Evolutionary conservation across 768 basidiomycete species (phyloP), one percentile per base, ranked within the genome.

Genomic region (Suillus clintonianus): DNA sequence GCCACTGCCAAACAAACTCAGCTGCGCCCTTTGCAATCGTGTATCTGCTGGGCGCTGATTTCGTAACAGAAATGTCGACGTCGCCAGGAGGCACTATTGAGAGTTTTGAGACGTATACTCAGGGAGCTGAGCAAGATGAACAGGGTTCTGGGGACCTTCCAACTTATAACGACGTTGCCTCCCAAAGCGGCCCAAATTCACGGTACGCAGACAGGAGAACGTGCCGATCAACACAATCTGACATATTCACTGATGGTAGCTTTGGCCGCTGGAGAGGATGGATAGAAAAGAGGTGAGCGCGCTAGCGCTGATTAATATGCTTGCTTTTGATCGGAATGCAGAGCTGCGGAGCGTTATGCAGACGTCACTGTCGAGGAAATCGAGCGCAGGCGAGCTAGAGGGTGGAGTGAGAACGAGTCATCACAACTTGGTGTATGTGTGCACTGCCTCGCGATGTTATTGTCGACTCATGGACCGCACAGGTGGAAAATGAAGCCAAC

Each of bases 221-320:
- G 19, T 8, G 11, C 19, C 30, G 30, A 32, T 53, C 10, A 27
- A 27, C 39, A 17, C 17, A 41, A 57, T 57, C 56, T 57, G n/a
- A 60, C 65, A 15, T 65, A 62, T 60, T 68, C 22, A 60, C 24
- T 61, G n/a, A 34, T 42, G 22, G 10, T 68, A 94, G 92, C 70
- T 94, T 94, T 69, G 92, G 92, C 22, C 81, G 92, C 63, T 95
- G 92, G 92, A 85, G 83, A 71, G 86, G 87, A 7, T 95, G 92
- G 92, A 90, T 95, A 62, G 92, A 95, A 79, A 95, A 94, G 76
- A 84, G 92, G 92, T 89, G 67, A 56, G 77, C 65, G 6, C 17
- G 13, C 24, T 30, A 27, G 56, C 10, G 8, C 41, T 51, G 15
- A 17, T 30, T 19, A 39, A 30, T 62, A 51, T 57, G 39, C 48